phyloP scores from a whole-genome alignment of 2,329 filamentous ascomycete species.

The Colletotrichum tropicale region DNA sequence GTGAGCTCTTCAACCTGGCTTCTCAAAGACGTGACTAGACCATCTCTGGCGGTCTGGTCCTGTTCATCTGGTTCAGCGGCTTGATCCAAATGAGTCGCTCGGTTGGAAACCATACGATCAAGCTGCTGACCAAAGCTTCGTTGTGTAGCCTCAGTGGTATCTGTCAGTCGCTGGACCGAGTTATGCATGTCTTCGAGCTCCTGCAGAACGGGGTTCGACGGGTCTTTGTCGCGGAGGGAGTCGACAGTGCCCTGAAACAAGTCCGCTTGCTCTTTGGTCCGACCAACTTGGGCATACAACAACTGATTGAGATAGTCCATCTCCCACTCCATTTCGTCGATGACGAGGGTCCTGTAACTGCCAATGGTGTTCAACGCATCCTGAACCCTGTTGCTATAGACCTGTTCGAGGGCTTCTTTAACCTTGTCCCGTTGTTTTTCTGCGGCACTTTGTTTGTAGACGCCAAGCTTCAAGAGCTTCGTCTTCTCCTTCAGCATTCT shows the following conservation, averaged over 20 bases:
- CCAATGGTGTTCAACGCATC: neutral
- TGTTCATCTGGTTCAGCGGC: neutral
- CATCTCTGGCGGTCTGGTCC: neutral
- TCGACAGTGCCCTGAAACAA: neutral
- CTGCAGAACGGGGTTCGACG: neutral
- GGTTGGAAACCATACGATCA: neutral
- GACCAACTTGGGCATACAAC: neutral
- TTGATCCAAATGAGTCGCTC: neutral
- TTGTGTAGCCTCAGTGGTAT: neutral
- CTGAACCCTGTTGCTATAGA: neutral
- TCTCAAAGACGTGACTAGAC: neutral
- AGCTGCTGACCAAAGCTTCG: neutral
- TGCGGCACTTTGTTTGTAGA: neutral
- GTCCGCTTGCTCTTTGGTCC: neutral
- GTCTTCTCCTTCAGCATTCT: neutral
- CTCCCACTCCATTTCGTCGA: neutral
- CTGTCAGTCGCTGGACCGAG: neutral
- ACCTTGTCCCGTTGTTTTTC: neutral
- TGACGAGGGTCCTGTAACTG: neutral
- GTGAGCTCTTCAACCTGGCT: neutral
- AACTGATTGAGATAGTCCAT: neutral
- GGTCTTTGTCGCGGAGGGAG: neutral
- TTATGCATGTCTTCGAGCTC: neutral
- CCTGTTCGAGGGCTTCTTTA: neutral
- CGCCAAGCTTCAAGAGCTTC: neutral